These are phyloP conservation scores for Dictyostelium purpureum DNA, from an alignment of 78 protist genomes.

Conservation along the genomic window DNA sequence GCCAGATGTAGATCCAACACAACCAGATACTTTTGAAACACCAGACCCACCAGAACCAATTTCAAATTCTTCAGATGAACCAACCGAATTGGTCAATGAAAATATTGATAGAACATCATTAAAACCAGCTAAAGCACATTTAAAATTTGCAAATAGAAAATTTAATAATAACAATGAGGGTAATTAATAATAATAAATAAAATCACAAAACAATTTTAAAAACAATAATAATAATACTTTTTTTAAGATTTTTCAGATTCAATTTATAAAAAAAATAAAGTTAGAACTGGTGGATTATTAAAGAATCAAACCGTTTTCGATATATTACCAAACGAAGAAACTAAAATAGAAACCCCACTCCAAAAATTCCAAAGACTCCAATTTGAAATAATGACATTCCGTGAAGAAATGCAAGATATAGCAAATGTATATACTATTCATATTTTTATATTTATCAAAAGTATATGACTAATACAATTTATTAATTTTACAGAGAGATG, in stretches of 20 bases:
- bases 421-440: constrained; percentile 15
- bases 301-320: constrained; percentile 41
- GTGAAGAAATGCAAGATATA: constrained; percentile 31
- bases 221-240: background rate
- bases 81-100: constrained; percentile 32
- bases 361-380: constrained; percentile 75
- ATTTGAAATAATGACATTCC: constrained; percentile 38
- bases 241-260: constrained; percentile 59
- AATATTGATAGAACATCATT: constrained; percentile 48
- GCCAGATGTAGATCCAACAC: constrained; percentile 36
- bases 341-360: constrained; percentile 54
- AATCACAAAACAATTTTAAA: background rate
- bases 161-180: constrained; percentile 22
- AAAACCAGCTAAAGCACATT: constrained; percentile 30
- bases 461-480: background rate
- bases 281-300: background rate
- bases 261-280: constrained; percentile 14
- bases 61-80: background rate
- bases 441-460: background rate
- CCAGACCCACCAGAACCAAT: constrained; percentile 31
- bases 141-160: constrained; percentile 40
- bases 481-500: background rate
- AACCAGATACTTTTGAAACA: constrained; percentile 67
- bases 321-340: constrained; percentile 23
- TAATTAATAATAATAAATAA: background rate